These are phyloP conservation scores for Bombardia bombarda DNA, from an alignment of 495 filamentous ascomycete species.

Conservation along the genomic window DNA sequence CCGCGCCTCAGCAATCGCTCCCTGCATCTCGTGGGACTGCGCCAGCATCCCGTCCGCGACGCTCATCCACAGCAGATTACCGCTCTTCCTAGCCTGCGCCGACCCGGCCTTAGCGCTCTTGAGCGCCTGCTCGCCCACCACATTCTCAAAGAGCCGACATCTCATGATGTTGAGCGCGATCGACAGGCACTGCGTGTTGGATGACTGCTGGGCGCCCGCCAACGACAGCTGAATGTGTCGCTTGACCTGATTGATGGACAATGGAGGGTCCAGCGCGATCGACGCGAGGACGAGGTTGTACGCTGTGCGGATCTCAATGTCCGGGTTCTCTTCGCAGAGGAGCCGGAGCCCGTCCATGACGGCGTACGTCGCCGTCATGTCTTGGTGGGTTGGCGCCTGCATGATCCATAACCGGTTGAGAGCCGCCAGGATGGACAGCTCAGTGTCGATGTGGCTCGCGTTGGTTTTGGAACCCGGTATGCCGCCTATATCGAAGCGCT, in stretches of 20 bases:
- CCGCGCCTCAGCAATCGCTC: slow-evolving; percentile 54
- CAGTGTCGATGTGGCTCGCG: slow-evolving; percentile 50
- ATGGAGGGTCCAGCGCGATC: slow-evolving; percentile 43
- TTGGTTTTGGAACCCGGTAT: slow-evolving; percentile 25
- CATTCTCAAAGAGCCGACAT: slow-evolving; percentile 72
- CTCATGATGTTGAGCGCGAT: slow-evolving; percentile 84
- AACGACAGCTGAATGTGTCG: slow-evolving; percentile 60
- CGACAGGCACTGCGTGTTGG: slow-evolving; percentile 68
- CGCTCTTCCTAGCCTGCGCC: slow-evolving; percentile 64
- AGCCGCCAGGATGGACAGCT: slow-evolving; percentile 67
- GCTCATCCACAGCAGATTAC: slow-evolving; percentile 76
- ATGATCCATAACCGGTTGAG: slow-evolving; percentile 82
- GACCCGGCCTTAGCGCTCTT: slow-evolving; percentile 74
- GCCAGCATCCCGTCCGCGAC: slow-evolving; percentile 76
- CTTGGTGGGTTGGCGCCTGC: slow-evolving; percentile 49
- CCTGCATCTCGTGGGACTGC: slow-evolving; percentile 64
- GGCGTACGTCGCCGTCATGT: slow-evolving; percentile 38
- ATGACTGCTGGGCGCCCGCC: slow-evolving; percentile 42
- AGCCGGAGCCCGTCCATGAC: slow-evolving; percentile 59
- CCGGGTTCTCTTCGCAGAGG: slow-evolving; percentile 58
- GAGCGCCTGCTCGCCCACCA: slow-evolving; percentile 82
- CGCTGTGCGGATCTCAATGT: slow-evolving; percentile 66
- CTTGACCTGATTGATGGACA: slow-evolving; percentile 65
- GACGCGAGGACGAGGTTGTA: slow-evolving; percentile 72
- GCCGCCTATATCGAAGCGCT: slow-evolving; percentile 43